phyloP scores from a whole-genome alignment of 2,329 filamentous ascomycete species.

The Stenocarpella maydis region DNA sequence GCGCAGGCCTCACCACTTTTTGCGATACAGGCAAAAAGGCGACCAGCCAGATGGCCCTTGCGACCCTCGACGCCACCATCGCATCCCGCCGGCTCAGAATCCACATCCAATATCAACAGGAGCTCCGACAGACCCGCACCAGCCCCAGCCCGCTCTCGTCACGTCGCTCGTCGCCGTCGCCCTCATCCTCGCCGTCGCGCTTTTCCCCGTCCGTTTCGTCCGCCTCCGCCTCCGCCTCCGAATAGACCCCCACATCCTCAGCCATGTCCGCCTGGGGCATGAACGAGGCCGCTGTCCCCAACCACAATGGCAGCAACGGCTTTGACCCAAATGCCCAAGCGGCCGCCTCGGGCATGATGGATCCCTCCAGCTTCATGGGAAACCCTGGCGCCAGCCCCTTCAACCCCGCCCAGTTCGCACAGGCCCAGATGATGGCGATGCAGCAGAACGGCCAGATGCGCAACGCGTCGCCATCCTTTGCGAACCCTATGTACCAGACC shows the following conservation, averaged over 20 bases:
- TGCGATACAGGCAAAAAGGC: slow-evolving; percentile 43
- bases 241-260: slow-evolving; percentile 46
- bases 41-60: slow-evolving; percentile 56
- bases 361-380: slow-evolving; percentile 70
- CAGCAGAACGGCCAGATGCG: slow-evolving; percentile 81
- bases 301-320: slow-evolving; percentile 75
- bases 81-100: slow-evolving; percentile 20
- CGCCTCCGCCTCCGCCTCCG: slow-evolving; percentile 28
- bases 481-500: slow-evolving; percentile 82
- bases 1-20: neutral
- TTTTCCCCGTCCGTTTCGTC: slow-evolving; percentile 26
- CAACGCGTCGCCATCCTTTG: slow-evolving; percentile 81
- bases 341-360: slow-evolving; percentile 66
- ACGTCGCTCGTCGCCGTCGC: slow-evolving; percentile 21
- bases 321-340: slow-evolving; percentile 63
- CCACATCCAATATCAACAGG: slow-evolving; percentile 36
- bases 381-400: slow-evolving; percentile 62
- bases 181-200: neutral
- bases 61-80: slow-evolving; percentile 32
- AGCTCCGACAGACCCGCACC: slow-evolving; percentile 25
- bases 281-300: slow-evolving; percentile 73
- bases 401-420: slow-evolving; percentile 67
- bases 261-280: slow-evolving; percentile 75
- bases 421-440: slow-evolving; percentile 64
- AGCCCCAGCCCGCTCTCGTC: slow-evolving; percentile 6